A percentile compares a stretch with the other conserved stretches of the same genome.
phyloP scores from a whole-genome alignment of 257 asterid genomes.

The Primulina tabacum region DNA sequence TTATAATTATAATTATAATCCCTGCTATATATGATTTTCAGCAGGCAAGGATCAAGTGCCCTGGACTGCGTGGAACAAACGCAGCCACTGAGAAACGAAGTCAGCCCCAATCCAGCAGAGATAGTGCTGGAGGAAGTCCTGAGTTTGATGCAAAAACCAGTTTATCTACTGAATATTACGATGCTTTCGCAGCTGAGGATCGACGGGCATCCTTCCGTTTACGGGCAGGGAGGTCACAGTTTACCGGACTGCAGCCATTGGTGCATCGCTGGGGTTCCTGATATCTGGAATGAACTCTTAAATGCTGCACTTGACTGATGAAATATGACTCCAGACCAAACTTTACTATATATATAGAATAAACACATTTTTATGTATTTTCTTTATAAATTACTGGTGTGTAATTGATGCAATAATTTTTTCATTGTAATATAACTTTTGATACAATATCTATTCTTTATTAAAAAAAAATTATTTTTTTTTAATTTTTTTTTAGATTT shows the following conservation, averaged over 20 bases:
- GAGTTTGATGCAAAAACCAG: constrained; percentile 27
- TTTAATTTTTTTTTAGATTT: too few species aligned
- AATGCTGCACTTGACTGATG: constrained; percentile 12
- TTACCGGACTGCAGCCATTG: constrained; percentile 41
- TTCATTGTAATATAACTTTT: too few species aligned
- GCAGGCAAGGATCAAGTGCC: constrained; percentile 9
- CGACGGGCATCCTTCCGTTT: constrained; percentile 47
- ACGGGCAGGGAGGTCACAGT: constrained; percentile 32
- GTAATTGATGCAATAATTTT: too few species aligned
- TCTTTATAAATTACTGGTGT: too few species aligned
- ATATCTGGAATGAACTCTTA: constrained; percentile 39
- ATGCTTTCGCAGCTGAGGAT: constrained; percentile 35
- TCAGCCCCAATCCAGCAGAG: constrained; percentile 39
- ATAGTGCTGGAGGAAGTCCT: constrained; percentile 35
- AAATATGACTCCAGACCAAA: not conserved
- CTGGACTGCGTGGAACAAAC: constrained; percentile 26
- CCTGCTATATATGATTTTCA: not conserved
- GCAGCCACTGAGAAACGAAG: constrained; percentile 24
- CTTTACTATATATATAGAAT: not conserved
- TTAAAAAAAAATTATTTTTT: too few species aligned
- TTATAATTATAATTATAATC: too few species aligned
- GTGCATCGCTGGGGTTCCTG: constrained; percentile 49
- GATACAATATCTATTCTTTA: too few species aligned
- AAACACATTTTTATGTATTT: too few species aligned
- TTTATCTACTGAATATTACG: constrained; percentile 27